Base-by-base conservation (phyloP, 768 basidiomycete genomes). In the Cystobasidium onofrii region DNA sequence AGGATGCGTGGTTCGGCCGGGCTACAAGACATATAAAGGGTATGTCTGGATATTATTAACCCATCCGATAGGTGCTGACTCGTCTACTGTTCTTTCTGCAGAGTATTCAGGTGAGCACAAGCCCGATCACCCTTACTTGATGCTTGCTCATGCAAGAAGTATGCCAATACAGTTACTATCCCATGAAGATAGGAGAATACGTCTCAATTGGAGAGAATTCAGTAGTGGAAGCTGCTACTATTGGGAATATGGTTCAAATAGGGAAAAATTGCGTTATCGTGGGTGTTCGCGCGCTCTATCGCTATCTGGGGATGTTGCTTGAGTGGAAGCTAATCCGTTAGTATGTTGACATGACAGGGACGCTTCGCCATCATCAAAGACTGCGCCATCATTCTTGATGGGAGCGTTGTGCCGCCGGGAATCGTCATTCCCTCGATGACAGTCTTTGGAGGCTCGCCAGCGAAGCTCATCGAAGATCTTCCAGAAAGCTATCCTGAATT, bases 361-460 rank as follows among this genome's bases (percentile, higher is more conserved):
- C 93, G 96, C 81, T 96, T 98, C 78, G 88, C 89, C 0, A 93
- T 95, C 73, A 93, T 97, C 81, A 96, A 97, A 80, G 95, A 98
- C 79, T 94, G 93, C 76, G 91, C 90, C 1, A 88, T 87, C 74
- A 88, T 99, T 27, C 88, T 89, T 33, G 94, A 97, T 80, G 89
- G 90, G 76, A 90, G 92, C 0, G 87, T 98, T 43, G 83, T 98
- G 17, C 91, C 94, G 1, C 89, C 92, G 1, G 93, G 91, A 71
- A 93, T 92, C 0, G 92, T 97, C 61, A 87, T 98, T 12, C 93
- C 95, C 0, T 90, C 92, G 1, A 82, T 97, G 74, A 86, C 92
- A 0, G 83, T 89, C 4, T 97, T 94, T 81, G 81, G 87, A 18
- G 96, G 95, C 10, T 92, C 90, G 46, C 95, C 96, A 81, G 93